A percentile compares a stretch with the other conserved stretches of the same genome.
Evolutionary conservation across 2,329 filamentous ascomycete genomes (phyloP).

Genomic region (Fusarium sterilihyphosum): DNA sequence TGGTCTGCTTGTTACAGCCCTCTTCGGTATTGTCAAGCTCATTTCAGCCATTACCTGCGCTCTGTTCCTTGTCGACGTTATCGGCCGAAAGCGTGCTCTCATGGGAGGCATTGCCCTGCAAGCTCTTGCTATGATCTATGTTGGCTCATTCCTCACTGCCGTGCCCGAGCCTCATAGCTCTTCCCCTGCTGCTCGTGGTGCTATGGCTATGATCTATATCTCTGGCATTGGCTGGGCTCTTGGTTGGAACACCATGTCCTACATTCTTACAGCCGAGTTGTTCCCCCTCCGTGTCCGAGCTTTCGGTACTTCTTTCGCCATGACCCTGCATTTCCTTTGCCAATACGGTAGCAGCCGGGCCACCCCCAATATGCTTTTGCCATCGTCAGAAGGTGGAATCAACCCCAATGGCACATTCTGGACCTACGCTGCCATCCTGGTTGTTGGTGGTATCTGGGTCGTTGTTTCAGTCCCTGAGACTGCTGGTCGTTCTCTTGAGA

Average conservation of each 20-base stretch:
- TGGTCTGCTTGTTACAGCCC: slow-evolving; percentile 13
- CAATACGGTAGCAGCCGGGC: slow-evolving; percentile 18
- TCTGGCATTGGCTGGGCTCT: slow-evolving; percentile 32
- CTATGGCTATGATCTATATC: slow-evolving; percentile 26
- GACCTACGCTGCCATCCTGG: slow-evolving; percentile 8
- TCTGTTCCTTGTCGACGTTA: slow-evolving; percentile 11
- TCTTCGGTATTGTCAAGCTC: slow-evolving; percentile 18
- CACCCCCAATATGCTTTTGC: slow-evolving; percentile 9
- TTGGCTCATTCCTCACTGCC: slow-evolving; percentile 9
- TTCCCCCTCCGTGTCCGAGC: slow-evolving; percentile 25
- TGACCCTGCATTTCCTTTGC: slow-evolving; percentile 15
- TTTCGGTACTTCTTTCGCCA: slow-evolving; percentile 11
- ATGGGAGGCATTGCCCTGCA: slow-evolving; percentile 10
- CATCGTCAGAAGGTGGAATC: slow-evolving; percentile 4
- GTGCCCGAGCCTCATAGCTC: background rate
- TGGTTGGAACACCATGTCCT: slow-evolving; percentile 30
- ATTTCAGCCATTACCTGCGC: slow-evolving; percentile 7
- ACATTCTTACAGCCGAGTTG: slow-evolving; percentile 25
- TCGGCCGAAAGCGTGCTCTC: slow-evolving; percentile 15
- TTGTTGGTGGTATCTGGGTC: slow-evolving; percentile 8
- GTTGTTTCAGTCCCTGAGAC: slow-evolving; percentile 10
- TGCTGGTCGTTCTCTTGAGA: slow-evolving; percentile 15
- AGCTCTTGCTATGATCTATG: slow-evolving; percentile 15
- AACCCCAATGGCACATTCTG: slow-evolving; percentile 16
- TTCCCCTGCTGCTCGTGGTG: background rate